These are phyloP conservation scores for Fusarium sulawesiense DNA, from an alignment of 2,329 filamentous ascomycete species.

Conservation along the genomic window DNA sequence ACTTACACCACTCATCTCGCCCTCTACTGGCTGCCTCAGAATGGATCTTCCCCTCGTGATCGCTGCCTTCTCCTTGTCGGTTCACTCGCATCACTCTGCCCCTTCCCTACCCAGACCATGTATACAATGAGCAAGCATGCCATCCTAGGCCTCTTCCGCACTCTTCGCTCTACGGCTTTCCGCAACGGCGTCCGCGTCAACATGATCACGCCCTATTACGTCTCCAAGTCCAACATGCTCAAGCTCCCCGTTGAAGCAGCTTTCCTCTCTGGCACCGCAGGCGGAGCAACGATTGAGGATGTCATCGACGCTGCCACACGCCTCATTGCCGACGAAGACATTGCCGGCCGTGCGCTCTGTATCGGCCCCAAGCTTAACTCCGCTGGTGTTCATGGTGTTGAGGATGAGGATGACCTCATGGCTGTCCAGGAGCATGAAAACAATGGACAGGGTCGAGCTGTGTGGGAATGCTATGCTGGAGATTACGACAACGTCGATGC, in stretches of 20 bases:
- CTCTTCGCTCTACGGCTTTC: conserved; percentile 62
- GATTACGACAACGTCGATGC: conserved; percentile 68
- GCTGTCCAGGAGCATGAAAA: conserved; percentile 50
- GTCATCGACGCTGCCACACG: conserved; percentile 73
- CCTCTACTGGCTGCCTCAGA: conserved; percentile 56
- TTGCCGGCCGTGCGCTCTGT: conserved; percentile 67
- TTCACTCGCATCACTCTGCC: conserved; percentile 67
- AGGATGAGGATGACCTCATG: conserved; percentile 49
- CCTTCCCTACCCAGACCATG: conserved; percentile 59
- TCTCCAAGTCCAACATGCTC: conserved; percentile 68
- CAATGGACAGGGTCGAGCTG: conserved; percentile 55
- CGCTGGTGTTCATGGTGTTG: conserved; percentile 42
- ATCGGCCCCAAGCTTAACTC: conserved; percentile 65
- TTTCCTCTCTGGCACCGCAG: conserved; percentile 65
- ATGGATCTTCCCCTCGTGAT: conserved; percentile 53
- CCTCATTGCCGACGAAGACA: conserved; percentile 67
- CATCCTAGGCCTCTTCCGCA: conserved; percentile 72
- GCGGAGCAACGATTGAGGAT: conserved; percentile 64
- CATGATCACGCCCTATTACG: conserved; percentile 74
- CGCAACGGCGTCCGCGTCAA: conserved; percentile 69
- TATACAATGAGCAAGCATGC: conserved; percentile 75
- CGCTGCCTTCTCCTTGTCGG: conserved; percentile 72
- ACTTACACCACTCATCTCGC: conserved; percentile 74
- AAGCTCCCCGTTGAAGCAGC: conserved; percentile 58
- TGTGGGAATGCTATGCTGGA: conserved; percentile 72